These are phyloP conservation scores for Crataegus laevigata DNA, from an alignment of 306 rosid species.

Conservation along the genomic window DNA sequence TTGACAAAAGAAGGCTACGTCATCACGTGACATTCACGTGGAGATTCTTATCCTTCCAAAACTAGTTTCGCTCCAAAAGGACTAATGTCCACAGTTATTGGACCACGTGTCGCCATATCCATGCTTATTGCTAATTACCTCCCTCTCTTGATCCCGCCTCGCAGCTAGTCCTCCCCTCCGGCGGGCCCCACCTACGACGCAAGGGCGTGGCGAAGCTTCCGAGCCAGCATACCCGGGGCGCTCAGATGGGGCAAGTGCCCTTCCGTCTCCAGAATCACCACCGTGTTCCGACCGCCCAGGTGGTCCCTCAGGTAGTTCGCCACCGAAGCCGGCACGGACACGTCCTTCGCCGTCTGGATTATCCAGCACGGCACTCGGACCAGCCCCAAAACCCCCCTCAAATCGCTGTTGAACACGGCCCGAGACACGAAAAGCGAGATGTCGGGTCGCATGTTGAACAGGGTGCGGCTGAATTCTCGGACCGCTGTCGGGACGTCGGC, in stretches of 20 bases:
- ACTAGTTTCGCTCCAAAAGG: neutral
- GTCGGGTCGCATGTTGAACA: constrained; percentile 94
- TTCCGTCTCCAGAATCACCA: constrained; percentile 72
- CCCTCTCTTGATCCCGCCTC: neutral
- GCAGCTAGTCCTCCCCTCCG: neutral
- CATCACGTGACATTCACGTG: constrained; percentile 61
- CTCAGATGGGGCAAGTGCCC: constrained; percentile 92
- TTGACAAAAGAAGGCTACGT: neutral
- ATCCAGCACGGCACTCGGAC: constrained; percentile 75
- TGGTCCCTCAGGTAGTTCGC: constrained; percentile 70
- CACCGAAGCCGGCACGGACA: constrained; percentile 68
- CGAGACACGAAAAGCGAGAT: constrained; percentile 65
- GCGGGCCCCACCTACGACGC: constrained; percentile 1
- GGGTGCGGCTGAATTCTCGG: constrained; percentile 69
- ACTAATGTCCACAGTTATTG: constrained; percentile 36
- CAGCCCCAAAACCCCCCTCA: constrained; percentile 66
- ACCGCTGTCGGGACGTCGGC: constrained; percentile 85
- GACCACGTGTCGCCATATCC: constrained; percentile 45
- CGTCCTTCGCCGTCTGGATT: constrained; percentile 68
- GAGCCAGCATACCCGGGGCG: constrained; percentile 56
- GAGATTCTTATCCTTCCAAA: constrained; percentile 52
- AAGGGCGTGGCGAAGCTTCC: constrained; percentile 60
- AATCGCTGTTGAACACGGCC: constrained; percentile 68
- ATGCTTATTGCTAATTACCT: constrained; percentile 13
- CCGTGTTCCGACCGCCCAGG: constrained; percentile 69